Evolutionary conservation across 1,284 basidiomycete genomes (phyloP), one percentile per base, ranked within the genome.

Genomic region (Agaricales sp.): DNA sequence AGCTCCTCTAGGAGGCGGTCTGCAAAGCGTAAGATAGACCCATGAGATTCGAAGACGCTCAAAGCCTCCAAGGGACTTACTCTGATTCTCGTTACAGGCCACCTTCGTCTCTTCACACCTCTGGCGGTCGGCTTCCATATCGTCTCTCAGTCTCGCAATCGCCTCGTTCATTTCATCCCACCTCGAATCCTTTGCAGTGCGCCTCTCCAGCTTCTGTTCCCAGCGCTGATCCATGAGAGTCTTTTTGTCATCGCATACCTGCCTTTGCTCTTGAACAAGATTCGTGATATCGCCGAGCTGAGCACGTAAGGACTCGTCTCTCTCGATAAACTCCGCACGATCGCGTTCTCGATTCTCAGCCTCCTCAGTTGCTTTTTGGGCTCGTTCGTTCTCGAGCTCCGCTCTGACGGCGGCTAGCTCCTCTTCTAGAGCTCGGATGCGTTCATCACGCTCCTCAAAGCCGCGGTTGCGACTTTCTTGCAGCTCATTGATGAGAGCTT

Each of bases 201-300:
- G 69, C 47, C 81, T 67, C 12, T 56, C 63, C 56, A 71, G 61
- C 60, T 85, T 85, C 54, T 78, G 74, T 2, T 66, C 67, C 70
- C 74, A 82, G 26, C 77, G 71, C 37, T 75, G 64, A 13, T 85
- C 79, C 65, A 70, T 69, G 11, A 76, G 54, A 20, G 69, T 66
- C 51, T 69, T 77, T 66, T 86, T 84, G 53, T 67, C 65, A 30
- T 74, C 71, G 30, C 71, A 69, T 48, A 73, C 68, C 20, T 79
- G 74, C 0, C 74, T 69, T 52, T 84, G 81, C 50, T 78, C 75
- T 52, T 81, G 77, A 6, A 86, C 69, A 30, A 87, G 60, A 52
- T 80, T 79, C 1, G 83, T 81, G 55, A 87, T 75, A 52, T 87
- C 83, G 2, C 61, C 63, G 19, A 87, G 62, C 54, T 87, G 86